phyloP scores from a whole-genome alignment of 768 basidiomycete species.

The Amanita fuliginea region DNA sequence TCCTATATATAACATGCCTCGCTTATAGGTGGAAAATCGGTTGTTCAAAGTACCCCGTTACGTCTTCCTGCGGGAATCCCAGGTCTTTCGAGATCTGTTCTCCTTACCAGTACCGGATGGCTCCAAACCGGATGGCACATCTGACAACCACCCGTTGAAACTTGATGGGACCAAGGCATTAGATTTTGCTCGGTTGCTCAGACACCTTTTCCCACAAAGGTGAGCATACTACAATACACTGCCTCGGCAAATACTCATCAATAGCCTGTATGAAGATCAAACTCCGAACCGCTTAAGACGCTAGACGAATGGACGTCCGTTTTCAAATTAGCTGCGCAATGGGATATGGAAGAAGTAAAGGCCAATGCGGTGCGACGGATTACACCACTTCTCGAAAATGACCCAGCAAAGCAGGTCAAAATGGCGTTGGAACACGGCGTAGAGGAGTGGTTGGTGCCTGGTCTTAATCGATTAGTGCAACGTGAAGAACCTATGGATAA shows the following conservation, averaged over 20 bases:
- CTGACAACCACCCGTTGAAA: slow-evolving; percentile 11
- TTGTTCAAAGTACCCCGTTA: slow-evolving; percentile 2
- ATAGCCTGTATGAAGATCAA: not conserved
- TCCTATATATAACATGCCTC: not conserved
- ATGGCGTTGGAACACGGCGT: slow-evolving; percentile 18
- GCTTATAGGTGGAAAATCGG: not conserved
- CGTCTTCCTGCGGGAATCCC: not conserved
- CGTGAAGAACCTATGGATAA: slow-evolving; percentile 14
- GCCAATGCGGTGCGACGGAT: slow-evolving; percentile 17
- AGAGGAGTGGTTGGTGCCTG: slow-evolving; percentile 17
- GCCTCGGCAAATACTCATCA: not conserved
- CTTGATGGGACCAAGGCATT: slow-evolving; percentile 8
- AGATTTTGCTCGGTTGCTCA: slow-evolving; percentile 11
- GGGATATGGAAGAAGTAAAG: slow-evolving; percentile 20
- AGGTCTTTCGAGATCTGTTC: slow-evolving; percentile 2
- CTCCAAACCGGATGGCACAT: slow-evolving; percentile 2
- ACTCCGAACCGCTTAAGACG: not conserved
- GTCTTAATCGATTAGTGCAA: slow-evolving; percentile 12
- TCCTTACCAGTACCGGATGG: slow-evolving; percentile 1
- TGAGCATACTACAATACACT: not conserved
- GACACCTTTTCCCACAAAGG: not conserved
- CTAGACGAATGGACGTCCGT: slow-evolving; percentile 21
- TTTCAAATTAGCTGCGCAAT: slow-evolving; percentile 21
- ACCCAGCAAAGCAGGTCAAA: slow-evolving; percentile 13
- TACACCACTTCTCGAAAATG: slow-evolving; percentile 7